Conservation (phyloP, 164 flowering plant species). For the Vitis cinerea region DNA sequence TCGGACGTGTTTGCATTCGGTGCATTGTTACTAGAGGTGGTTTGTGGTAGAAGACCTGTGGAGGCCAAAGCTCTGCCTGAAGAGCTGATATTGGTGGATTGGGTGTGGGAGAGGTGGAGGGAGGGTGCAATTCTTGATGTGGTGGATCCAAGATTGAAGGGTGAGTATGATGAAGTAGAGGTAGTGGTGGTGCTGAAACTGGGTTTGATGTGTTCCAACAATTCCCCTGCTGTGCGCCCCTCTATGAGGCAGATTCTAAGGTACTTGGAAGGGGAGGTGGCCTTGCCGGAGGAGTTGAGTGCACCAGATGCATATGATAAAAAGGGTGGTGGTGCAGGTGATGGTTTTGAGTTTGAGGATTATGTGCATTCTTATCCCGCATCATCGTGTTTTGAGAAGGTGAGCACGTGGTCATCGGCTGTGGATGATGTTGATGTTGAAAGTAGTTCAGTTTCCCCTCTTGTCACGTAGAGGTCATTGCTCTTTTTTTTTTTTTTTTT, state of each 20-base stretch:
- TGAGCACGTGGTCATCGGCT: slow-evolving; percentile 16
- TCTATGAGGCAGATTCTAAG: slow-evolving; percentile 59
- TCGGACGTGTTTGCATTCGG: slow-evolving; percentile 70
- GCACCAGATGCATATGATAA: slow-evolving; percentile 22
- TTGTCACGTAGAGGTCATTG: slow-evolving; percentile 16
- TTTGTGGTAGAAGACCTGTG: slow-evolving; percentile 62
- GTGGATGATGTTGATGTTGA: slow-evolving; percentile 17
- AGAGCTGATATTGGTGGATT: slow-evolving; percentile 58
- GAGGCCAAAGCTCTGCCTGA: slow-evolving; percentile 58
- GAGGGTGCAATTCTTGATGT: slow-evolving; percentile 43
- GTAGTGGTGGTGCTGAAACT: slow-evolving; percentile 39
- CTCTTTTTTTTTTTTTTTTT: not conserved
- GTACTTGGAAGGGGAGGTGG: slow-evolving; percentile 54
- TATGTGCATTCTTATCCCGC: slow-evolving; percentile 31
- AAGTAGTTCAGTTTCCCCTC: slow-evolving; percentile 22
- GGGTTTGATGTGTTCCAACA: slow-evolving; percentile 56
- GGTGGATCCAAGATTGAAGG: slow-evolving; percentile 41
- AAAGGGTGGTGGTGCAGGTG: slow-evolving; percentile 7
- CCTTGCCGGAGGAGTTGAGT: slow-evolving; percentile 32
- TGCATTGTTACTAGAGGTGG: slow-evolving; percentile 56
- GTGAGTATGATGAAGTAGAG: slow-evolving; percentile 46
- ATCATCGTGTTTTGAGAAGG: slow-evolving; percentile 25
- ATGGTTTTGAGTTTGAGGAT: slow-evolving; percentile 28
- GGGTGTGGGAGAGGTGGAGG: slow-evolving; percentile 60
- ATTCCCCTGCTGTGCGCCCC: slow-evolving; percentile 35